phyloP scores from a whole-genome alignment of 2,329 filamentous ascomycete species.

The Westerdykella aurantiaca region DNA sequence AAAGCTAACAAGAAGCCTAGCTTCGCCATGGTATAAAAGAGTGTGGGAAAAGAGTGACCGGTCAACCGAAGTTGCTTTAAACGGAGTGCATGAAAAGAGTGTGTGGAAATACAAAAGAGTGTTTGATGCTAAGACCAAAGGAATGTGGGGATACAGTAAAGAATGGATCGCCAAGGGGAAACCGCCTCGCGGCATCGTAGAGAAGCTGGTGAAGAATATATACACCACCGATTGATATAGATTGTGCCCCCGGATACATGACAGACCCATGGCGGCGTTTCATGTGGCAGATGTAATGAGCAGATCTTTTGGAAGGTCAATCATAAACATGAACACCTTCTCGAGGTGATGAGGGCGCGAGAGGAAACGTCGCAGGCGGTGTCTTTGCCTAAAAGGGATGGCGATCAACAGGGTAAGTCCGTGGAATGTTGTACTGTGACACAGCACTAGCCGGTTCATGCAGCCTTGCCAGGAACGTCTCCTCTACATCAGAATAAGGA shows the following conservation, averaged over 20 bases:
- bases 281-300: slow-evolving; percentile 17
- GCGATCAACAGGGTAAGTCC: slow-evolving; percentile 17
- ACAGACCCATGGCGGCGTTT: slow-evolving; percentile 9
- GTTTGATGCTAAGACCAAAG: slow-evolving; percentile 12
- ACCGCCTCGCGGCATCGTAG: slow-evolving; percentile 14
- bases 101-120: slow-evolving; percentile 7
- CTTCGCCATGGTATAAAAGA: slow-evolving; percentile 20
- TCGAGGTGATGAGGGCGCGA: slow-evolving; percentile 17
- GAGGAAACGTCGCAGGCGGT: slow-evolving; percentile 12
- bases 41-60: slow-evolving; percentile 8
- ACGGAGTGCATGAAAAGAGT: slow-evolving; percentile 12
- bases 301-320: slow-evolving; percentile 19
- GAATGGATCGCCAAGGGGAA: slow-evolving; percentile 21
- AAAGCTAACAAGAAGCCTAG: slow-evolving; percentile 22
- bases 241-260: neutral
- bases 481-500: no score
- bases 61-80: slow-evolving; percentile 8
- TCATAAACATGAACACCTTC: slow-evolving; percentile 8
- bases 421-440: neutral
- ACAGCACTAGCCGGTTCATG: neutral
- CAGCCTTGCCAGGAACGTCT: no score
- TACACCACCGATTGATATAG: slow-evolving; percentile 10
- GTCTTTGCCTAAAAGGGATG: slow-evolving; percentile 17
- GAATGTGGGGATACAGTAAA: slow-evolving; percentile 21
- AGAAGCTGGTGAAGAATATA: slow-evolving; percentile 14